Base-by-base conservation (phyloP, 2,329 filamentous ascomycete species). In the Amphichorda felina region DNA sequence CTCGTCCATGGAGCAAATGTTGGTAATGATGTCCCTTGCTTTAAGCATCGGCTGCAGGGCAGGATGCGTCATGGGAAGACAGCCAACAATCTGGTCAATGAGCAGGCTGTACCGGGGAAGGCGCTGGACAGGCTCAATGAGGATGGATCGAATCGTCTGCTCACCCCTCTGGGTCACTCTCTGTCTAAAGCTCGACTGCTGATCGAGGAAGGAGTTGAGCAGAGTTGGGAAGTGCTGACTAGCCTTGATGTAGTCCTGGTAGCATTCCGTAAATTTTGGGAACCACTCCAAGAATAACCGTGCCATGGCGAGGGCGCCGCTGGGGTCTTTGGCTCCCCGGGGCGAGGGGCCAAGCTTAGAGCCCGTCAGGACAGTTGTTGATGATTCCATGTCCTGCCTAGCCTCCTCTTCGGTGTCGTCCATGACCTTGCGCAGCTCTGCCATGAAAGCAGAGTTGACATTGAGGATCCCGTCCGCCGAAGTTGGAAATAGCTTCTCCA, bases 81-180 rank as follows among this genome's bases (percentile, higher is more conserved):
- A 87, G 44, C 80, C 78, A 33, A 91, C 75, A 50, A 98, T 95
- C 50, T 93, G 88, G 60, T 98, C 91, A 47, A 98, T 96, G 51
- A 96, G 81, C 25, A 98, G 67, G 50, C 86, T 95, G 60, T 98
- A 98, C 18, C 91, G 80, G 18, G 91, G 91, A 35, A 98, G 70
- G 35, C 91, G 74, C 56, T 98, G 91, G 1, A 98, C 88, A 3
- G 91, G 91, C 57, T 98, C 91, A 54, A 98, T 98, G 37, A 98
- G 71, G 42, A 91, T 73, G 4, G 91, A 96, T 33, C 85, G 87
- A 36, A 96, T 72, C 38, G 79, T 75, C 60, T 98, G 91, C 55
- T 96, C 91, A 37, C 91, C 89, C 3, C 82, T 82, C 43, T 88
- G 77, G 35, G 84, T 75, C 3, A 95, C 75, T 31, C 83, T 70